Base-by-base conservation (phyloP, 495 filamentous ascomycete species). In the Neohortaea acidophila region DNA sequence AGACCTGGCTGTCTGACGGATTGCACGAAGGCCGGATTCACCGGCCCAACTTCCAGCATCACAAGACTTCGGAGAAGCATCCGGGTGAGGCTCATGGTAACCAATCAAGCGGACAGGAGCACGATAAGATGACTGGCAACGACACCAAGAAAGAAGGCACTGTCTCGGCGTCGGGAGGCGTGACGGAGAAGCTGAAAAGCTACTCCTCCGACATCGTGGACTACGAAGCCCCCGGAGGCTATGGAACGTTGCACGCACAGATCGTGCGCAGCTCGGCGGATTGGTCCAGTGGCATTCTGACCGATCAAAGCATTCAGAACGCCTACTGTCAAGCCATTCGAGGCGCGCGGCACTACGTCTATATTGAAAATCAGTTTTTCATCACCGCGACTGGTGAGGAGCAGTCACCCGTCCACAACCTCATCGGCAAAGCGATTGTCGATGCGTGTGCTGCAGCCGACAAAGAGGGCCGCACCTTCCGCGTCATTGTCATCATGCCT, bases 361-460 rank as follows among this genome's bases (percentile, higher is more conserved):
- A 96, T 59, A 94, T 94, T 44, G 86, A 94, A 57, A 96, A 96
- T 49, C 87, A 96, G 47, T 94, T 94, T 65, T 94, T 96, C 68
- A 89, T 92, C 51, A 92, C 86, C 9, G 84, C 87, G 7, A 96
- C 87, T 1, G 84, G 87, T 10, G 79, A 87, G 19, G 54, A 92
- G 24, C 86, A 94, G 58, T 57, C 61, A 0, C 87, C 86, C 1
- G 73, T 94, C 32, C 75, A 84, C 53, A 97, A 97, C 57, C 77
- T 70, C 11, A 79, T 94, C 40, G 89, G 89, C 5, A 64, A 64
- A 10, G 73, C 89, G 7, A 92, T 97, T 32, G 89, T 94, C 10
- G 83, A 94, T 36, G 89, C 89, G 1, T 79, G 81, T 22, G 71
- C 92, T 6, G 65, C 69, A 32, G 87, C 89, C 6, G 75, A 68